A percentile compares a stretch with the other conserved stretches of the same genome.
Conservation (phyloP, 495 filamentous ascomycete species). For the Trichoderma parareesei region DNA sequence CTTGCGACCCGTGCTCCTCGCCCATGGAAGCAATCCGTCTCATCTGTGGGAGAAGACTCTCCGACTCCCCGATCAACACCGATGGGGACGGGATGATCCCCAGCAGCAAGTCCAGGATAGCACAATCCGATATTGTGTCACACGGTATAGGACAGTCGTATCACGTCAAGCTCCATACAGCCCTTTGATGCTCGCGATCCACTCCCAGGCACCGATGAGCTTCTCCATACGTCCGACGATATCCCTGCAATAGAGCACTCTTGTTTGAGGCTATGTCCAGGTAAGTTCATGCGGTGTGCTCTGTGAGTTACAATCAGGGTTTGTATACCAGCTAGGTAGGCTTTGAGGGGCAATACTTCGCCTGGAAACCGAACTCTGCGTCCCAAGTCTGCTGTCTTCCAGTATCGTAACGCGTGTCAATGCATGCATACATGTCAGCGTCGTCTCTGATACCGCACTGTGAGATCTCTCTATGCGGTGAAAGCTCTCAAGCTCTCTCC, state of each 20-base stretch:
- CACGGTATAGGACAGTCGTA: background rate
- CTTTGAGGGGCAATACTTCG: background rate
- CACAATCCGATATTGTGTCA: background rate
- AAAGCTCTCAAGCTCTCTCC: background rate
- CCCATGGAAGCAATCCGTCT: background rate
- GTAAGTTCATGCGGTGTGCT: background rate
- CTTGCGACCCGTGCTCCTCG: background rate
- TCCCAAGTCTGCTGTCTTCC: background rate
- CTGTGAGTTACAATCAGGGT: background rate
- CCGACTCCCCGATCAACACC: background rate
- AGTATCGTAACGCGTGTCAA: background rate
- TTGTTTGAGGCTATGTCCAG: too few relatives aligned
- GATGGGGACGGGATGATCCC: background rate
- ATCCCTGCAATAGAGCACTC: background rate
- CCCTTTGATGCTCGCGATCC: background rate
- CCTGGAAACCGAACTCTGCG: too few relatives aligned
- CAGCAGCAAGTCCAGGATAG: background rate
- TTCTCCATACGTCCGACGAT: background rate
- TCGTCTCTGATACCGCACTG: background rate
- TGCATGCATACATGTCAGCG: background rate
- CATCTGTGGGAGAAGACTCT: background rate
- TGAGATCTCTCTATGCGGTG: background rate
- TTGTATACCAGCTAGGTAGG: background rate
- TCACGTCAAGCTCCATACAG: background rate
- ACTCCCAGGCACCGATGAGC: background rate